Conservation (phyloP, 2,329 filamentous ascomycete genomes). For the Ophiobolus disseminans region DNA sequence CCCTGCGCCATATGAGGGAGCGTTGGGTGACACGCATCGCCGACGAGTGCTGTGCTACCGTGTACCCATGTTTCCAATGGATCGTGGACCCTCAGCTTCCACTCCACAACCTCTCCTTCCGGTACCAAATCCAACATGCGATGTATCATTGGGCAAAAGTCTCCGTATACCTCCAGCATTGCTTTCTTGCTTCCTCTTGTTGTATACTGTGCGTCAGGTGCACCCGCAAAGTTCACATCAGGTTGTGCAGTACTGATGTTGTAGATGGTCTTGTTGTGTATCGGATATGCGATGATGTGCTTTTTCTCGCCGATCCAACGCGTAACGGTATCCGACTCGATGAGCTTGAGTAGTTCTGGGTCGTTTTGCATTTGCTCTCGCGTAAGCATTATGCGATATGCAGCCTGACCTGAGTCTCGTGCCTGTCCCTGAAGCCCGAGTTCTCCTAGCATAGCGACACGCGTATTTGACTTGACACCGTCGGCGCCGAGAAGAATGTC, state of each 20-base stretch:
- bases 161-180: constrained; percentile 66
- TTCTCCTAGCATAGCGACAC: constrained; percentile 61
- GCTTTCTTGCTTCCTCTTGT: constrained; percentile 66
- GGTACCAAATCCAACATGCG: constrained; percentile 68
- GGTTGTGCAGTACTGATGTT: constrained; percentile 70
- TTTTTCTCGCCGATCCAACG: constrained; percentile 78
- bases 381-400: constrained; percentile 79
- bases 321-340: constrained; percentile 71
- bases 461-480: constrained; percentile 57
- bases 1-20: constrained; percentile 70
- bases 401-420: constrained; percentile 75
- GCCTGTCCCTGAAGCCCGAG: constrained; percentile 62
- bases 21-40: constrained; percentile 69
- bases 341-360: constrained; percentile 69
- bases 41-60: constrained; percentile 60
- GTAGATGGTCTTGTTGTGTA: constrained; percentile 71
- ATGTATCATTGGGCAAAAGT: constrained; percentile 68
- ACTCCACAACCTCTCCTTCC: constrained; percentile 71
- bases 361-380: constrained; percentile 71
- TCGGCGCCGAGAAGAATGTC: constrained; percentile 57
- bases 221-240: constrained; percentile 65
- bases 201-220: constrained; percentile 66
- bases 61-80: constrained; percentile 69
- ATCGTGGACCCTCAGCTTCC: constrained; percentile 68
- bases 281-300: constrained; percentile 80